Evolutionary conservation across 129 eudicot species (phyloP), one percentile per base, ranked within the genome.

Genomic region (Pittosporum tobira): DNA sequence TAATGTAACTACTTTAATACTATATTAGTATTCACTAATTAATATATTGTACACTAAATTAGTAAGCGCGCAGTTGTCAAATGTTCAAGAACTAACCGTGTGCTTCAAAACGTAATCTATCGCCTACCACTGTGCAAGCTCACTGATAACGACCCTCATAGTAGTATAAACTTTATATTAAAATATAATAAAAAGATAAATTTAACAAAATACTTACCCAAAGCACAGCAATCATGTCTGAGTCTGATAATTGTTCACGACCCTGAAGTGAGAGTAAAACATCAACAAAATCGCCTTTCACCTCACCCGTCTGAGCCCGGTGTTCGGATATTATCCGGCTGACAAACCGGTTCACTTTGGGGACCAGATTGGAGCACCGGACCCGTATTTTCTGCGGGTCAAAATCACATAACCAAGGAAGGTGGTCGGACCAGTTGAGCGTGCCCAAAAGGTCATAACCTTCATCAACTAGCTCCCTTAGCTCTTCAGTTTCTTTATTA

Each of bases 171-270:
- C 40, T n/a, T n/a, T n/a, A n/a, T n/a, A n/a, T n/a, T n/a, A 12
- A 34, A 8, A 34, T 31, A 24, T 38, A 8, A 15, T 20, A 14
- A 44, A 6, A 45, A 15, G 2, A 12, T 43, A 43, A 45, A 15
- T 15, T 15, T 18, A 4, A 45, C 4, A 3, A 45, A 15, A 14
- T 44, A 20, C 77, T 74, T 82, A 93, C 96, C 99, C 99, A 93
- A 14, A 93, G 88, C 9, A 93, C 91, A 1, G 99, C 94, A 57
- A 93, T 81, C 85, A 93, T 84, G 56, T 93, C 99, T 1, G 94
- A 59, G 43, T 93, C 94, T 0, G 96, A 87, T 37, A 93, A 62
- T n/a, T 76, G 65, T 46, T 83, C 89, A 6, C 80, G 5, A 4
- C 81, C 88, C 38, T 76, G 62, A 10, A 93, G 91, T 5, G 96